phyloP scores from a whole-genome alignment of 257 asterid genomes.

The Solanum piurae region DNA sequence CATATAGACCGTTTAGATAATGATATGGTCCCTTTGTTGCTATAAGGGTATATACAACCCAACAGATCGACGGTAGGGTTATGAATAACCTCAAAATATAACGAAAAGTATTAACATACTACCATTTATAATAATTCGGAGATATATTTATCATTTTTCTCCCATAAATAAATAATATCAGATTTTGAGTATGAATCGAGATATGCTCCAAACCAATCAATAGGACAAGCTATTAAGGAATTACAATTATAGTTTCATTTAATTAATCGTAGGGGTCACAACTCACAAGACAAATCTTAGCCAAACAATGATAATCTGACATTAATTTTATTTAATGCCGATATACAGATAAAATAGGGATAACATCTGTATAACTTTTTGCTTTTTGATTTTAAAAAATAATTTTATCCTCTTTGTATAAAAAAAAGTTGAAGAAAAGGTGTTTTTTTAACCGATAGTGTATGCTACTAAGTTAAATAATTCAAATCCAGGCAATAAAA shows the following conservation, averaged over 20 bases:
- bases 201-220: not conserved
- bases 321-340: not conserved
- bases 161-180: not conserved
- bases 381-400: not conserved
- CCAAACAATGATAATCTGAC: not conserved
- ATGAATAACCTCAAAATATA: not conserved
- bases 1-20: too few species aligned
- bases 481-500: not conserved
- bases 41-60: too few species aligned
- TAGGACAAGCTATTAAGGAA: not conserved
- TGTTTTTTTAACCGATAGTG: not conserved
- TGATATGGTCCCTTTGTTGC: not conserved
- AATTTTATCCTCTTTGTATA: not conserved
- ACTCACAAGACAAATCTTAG: not conserved
- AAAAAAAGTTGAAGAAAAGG: not conserved
- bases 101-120: too few species aligned
- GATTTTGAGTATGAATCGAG: not conserved
- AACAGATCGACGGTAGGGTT: accelerated
- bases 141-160: not conserved
- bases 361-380: not conserved
- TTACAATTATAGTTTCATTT: not conserved
- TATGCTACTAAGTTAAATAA: not conserved
- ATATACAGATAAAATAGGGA: not conserved
- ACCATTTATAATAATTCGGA: accelerated
- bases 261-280: not conserved